Percentiles rank a stretch among this genome's conserved stretches.
Evolutionary conservation across 257 asterid species (phyloP).

Genomic region (Avicennia marina): DNA sequence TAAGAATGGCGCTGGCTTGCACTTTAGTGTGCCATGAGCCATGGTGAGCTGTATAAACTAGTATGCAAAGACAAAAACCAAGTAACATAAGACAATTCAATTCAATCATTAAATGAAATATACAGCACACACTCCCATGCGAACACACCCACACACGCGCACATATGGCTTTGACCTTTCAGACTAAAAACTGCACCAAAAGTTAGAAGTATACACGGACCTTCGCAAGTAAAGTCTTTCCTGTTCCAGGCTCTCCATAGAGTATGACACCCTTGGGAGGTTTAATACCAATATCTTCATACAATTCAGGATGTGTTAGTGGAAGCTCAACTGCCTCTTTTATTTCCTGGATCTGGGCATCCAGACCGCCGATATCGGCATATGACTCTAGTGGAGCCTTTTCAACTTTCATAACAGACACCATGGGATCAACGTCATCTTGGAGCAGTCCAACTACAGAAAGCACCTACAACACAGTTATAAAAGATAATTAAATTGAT

Average conservation of each 20-base stretch:
- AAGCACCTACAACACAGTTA: conserved; percentile 53
- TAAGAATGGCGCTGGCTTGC: no score
- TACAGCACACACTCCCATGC: no score
- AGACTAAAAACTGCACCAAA: no score
- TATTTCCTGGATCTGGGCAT: conserved; percentile 47
- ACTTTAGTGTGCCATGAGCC: no score
- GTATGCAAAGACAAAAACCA: no score
- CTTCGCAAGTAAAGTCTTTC: conserved; percentile 89
- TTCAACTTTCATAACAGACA: conserved; percentile 95
- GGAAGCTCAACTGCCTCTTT: conserved; percentile 59
- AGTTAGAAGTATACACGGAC: conserved; percentile 39
- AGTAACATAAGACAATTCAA: no score
- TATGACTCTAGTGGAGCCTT: conserved; percentile 96
- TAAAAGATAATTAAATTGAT: no score
- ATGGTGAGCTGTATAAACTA: no score
- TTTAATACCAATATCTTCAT: conserved; percentile 74
- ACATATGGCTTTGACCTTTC: no score
- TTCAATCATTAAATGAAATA: no score
- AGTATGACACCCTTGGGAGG: conserved; percentile 93
- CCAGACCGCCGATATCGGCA: conserved; percentile 51
- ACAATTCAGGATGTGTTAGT: conserved; percentile 39
- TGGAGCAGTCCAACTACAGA: conserved; percentile 96
- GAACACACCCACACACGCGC: no score
- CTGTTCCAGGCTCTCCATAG: conserved; percentile 47
- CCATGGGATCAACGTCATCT: conserved; percentile 96